Evolutionary conservation across 208 protist genomes (phyloP).

Genomic region (Leishmania gerbilli): DNA sequence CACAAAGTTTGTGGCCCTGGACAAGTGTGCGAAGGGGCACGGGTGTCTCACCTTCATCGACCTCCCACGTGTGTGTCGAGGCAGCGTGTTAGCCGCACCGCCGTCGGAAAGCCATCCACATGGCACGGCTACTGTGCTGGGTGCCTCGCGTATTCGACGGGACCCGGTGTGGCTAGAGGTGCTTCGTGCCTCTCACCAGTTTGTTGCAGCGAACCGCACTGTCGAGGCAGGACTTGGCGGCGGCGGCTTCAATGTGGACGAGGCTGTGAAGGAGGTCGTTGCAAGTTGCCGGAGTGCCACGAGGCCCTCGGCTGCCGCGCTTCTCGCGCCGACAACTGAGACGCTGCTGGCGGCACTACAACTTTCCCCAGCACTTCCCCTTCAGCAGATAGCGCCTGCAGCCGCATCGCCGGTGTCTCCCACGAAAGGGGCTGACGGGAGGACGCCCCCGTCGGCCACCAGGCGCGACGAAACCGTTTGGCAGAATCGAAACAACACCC

Average conservation of each 20-base stretch:
- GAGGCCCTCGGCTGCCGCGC: not conserved
- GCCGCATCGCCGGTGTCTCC: not conserved
- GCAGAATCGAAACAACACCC: not conserved
- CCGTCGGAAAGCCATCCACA: not conserved
- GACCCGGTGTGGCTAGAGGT: slow-evolving; percentile 73
- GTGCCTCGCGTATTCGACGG: slow-evolving; percentile 45
- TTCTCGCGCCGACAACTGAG: slow-evolving; percentile 35
- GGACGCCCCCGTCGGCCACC: not conserved
- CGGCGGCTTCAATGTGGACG: slow-evolving; percentile 12
- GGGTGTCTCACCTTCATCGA: slow-evolving; percentile 86
- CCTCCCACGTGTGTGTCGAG: slow-evolving; percentile 31
- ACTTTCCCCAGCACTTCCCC: slow-evolving; percentile 39
- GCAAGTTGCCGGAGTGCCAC: not conserved
- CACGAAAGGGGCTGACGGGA: not conserved
- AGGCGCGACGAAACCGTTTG: not conserved
- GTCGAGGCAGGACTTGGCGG: not conserved
- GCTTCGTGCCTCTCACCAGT: slow-evolving; percentile 50
- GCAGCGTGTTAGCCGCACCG: not conserved
- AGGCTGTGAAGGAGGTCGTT: slow-evolving; percentile 1
- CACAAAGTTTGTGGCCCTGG: slow-evolving; percentile 80
- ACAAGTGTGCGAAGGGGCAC: slow-evolving; percentile 83
- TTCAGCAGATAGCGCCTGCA: slow-evolving; percentile 32
- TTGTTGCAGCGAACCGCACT: slow-evolving; percentile 39
- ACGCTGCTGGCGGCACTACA: slow-evolving; percentile 42
- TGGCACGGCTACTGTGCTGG: not conserved